Evolutionary conservation across 2,329 filamentous ascomycete genomes (phyloP), one percentile per base, ranked within the genome.

Genomic region (Cordyceps farinosa): DNA sequence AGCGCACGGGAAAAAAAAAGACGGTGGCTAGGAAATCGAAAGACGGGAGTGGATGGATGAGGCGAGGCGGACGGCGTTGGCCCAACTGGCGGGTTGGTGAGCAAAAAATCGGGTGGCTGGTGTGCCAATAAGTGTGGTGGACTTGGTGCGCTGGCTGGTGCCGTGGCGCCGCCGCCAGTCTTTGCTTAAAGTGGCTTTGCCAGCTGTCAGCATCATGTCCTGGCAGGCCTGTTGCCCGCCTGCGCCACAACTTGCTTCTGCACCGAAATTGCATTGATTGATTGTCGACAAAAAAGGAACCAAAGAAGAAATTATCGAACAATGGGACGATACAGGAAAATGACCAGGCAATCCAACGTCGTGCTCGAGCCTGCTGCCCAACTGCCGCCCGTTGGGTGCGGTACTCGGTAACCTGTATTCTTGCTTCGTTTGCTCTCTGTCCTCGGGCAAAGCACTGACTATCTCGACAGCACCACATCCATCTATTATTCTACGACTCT

Each of bases 51-150:
- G 56, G 47, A 51, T 50, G 48, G 47, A 51, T 50, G 48, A 61
- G 34, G 45, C 57, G 9, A 40, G 27, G 47, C 45, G 29, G 34
- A 44, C 44, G 38, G 57, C 34, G 57, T 50, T 51, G 42, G 57
- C 48, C 48, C 48, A 53, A 53, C 57, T 30, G 45, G 40, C 22
- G 50, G 50, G 38, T 13, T 58, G 40, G 56, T 61, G 57, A 61
- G 57, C 55, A 58, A 59, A 61, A 61, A 61, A 42, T 61, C 57
- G 47, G 57, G 57, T 61, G 57, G 57, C 57, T 61, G 57, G 57
- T 52, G 47, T n/a, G 22, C 10, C 7, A 5, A 30, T 22, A 44
- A 27, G 57, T 38, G n/a, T 42, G 57, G 40, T 50, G 48, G 38
- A 32, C 44, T 61, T 27, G 52, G 57, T 27, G 47, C 47, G 45